A percentile compares a stretch with the other conserved stretches of the same genome.
These are phyloP conservation scores for Plasmodium berghei DNA, from an alignment of 169 alveolate species.

Conservation along the genomic window DNA sequence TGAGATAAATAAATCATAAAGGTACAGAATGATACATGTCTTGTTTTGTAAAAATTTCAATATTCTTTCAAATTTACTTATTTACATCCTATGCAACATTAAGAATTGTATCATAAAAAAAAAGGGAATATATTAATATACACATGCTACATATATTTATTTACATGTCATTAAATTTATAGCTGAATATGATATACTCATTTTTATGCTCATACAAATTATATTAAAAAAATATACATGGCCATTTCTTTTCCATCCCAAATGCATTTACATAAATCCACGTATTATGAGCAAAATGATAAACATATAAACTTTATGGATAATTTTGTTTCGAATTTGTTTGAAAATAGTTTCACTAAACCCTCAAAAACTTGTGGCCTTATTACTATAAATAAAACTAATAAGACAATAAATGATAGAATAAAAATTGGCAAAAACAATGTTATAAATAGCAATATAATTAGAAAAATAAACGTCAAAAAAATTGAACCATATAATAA, in stretches of 20 bases:
- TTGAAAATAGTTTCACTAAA: too few relatives aligned
- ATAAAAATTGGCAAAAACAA: neutral
- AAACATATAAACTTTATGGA: constrained; percentile 2
- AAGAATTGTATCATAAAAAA: too few relatives aligned
- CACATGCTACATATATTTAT: too few relatives aligned
- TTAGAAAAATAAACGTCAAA: neutral
- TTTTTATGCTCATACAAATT: too few relatives aligned
- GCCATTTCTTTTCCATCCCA: neutral
- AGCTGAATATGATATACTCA: too few relatives aligned
- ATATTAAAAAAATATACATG: neutral
- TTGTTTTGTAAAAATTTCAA: too few relatives aligned
- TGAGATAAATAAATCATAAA: too few relatives aligned
- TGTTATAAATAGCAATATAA: neutral
- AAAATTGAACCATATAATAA: neutral
- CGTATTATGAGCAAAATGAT: neutral
- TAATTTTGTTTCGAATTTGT: neutral
- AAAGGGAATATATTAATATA: too few relatives aligned
- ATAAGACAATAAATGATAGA: constrained; percentile 7
- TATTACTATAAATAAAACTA: neutral
- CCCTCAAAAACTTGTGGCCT: neutral
- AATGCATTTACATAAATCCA: neutral
- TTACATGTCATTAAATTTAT: too few relatives aligned
- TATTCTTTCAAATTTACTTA: too few relatives aligned
- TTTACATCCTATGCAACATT: too few relatives aligned
- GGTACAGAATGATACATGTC: too few relatives aligned